Percentiles rank a stretch among this genome's conserved stretches.
Conservation (phyloP, 2,329 filamentous ascomycete species). For the Exophiala calicioides region DNA sequence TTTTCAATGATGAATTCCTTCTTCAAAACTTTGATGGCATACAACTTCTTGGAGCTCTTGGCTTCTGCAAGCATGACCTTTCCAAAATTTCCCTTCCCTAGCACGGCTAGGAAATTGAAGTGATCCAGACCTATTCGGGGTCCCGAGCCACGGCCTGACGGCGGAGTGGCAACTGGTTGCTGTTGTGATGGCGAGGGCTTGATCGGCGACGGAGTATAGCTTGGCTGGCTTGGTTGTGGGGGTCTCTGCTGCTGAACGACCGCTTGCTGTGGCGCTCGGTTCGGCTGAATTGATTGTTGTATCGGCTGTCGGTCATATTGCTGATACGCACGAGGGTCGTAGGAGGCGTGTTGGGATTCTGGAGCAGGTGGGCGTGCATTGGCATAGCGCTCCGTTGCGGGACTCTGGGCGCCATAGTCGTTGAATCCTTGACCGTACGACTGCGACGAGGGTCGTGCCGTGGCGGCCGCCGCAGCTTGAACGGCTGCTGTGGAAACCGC, state of each 20-base stretch:
- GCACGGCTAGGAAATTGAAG: conserved; percentile 97
- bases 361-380: conserved; percentile 36
- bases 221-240: conserved; percentile 33
- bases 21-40: conserved; percentile 98
- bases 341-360: conserved; percentile 42
- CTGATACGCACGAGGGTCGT: conserved; percentile 47
- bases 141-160: conserved; percentile 39
- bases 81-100: conserved; percentile 98
- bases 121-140: conserved; percentile 88
- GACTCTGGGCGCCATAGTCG: conserved; percentile 41
- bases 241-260: conserved; percentile 30
- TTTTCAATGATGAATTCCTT: conserved; percentile 99
- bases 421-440: conserved; percentile 49
- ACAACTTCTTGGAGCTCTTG: conserved; percentile 85
- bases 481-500: conserved; percentile 53
- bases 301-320: conserved; percentile 34
- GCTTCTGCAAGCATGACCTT: conserved; percentile 99
- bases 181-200: conserved; percentile 38
- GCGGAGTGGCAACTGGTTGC: conserved; percentile 28
- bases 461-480: conserved; percentile 48
- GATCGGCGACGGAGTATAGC: conserved; percentile 47
- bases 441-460: conserved; percentile 45
- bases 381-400: conserved; percentile 37
- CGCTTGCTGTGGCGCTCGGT: conserved; percentile 33
- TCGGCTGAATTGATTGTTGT: conserved; percentile 34